Base-by-base conservation (phyloP, 164 flowering plant species). In the Brasenia schreberi region DNA sequence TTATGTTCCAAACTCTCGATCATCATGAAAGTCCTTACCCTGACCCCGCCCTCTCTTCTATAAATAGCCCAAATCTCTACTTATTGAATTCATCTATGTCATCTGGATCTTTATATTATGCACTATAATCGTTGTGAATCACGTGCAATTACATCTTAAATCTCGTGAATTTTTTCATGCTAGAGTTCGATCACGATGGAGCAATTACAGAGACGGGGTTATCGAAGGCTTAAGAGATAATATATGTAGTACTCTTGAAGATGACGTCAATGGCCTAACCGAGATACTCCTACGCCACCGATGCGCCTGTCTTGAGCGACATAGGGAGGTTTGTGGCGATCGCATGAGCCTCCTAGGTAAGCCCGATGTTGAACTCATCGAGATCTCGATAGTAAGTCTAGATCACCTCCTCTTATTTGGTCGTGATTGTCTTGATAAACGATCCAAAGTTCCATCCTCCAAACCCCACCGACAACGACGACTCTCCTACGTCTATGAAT, bases 241-340 rank as follows among this genome's bases (percentile, higher is more conserved):
- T 82, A 66, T 78, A 80, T 0, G 95, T 71, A 64, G 93, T 80
- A 16, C 85, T 85, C 64, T 78, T 73, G 87, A 84, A 82, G 5
- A 92, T 92, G 33, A 80, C 82, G 62, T 92, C 98, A 43, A 92
- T 78, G 4, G 84, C 91, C 62, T 85, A 87, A 5, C 98, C 97
- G 4, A 93, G 79, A 9, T 92, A 85, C 12, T 69, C 87, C 49
- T 89, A 96, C 2, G 96, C 98, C 1, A 79, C 84, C 7, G 87
- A 79, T 23, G 93, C 93, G 5, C 93, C 87, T 58, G 69, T 75
- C 18, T 92, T 95, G 7, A 92, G 74, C 23, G 93, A 84, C 0
- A 66, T 69, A 5, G 96, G 92, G 19, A 90, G 78, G 53, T 90
- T 88, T 67, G 80, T 74, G 27, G 88, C 86, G 68, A 86, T 91